phyloP scores from a whole-genome alignment of 2,329 filamentous ascomycete genomes.

The Metarhizium humberi region DNA sequence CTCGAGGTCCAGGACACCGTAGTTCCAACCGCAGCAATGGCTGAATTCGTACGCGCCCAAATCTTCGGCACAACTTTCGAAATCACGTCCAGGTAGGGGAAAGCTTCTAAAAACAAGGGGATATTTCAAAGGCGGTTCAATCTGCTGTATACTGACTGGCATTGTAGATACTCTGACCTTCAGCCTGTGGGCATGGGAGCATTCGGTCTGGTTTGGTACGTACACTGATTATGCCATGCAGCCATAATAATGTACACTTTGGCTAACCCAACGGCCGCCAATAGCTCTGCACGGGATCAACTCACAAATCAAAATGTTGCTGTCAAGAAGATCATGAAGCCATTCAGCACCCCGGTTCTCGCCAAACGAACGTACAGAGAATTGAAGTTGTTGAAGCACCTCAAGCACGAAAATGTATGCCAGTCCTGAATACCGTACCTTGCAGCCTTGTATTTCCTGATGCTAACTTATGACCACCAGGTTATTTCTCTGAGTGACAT shows the following conservation, averaged over 20 bases:
- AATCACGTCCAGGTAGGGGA: constrained; percentile 87
- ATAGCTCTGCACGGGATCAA: constrained; percentile 91
- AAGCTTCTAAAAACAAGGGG: neutral
- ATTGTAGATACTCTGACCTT: constrained; percentile 80
- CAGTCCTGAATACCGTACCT: neutral
- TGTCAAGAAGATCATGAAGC: constrained; percentile 99
- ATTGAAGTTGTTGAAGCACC: constrained; percentile 92
- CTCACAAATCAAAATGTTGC: constrained; percentile 94
- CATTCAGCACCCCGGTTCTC: constrained; percentile 96
- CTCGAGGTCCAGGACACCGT: neutral
- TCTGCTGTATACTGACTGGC: neutral
- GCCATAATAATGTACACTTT: neutral
- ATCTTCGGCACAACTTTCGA: constrained; percentile 99
- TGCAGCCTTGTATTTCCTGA: neutral
- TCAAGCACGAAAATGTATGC: constrained; percentile 88
- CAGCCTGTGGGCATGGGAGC: constrained; percentile 99
- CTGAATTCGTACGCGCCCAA: constrained; percentile 97
- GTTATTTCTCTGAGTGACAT: constrained; percentile 98
- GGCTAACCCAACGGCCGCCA: neutral
- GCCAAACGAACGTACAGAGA: constrained; percentile 97
- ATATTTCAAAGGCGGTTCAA: neutral
- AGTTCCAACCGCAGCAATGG: constrained; percentile 54
- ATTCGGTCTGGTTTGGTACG: constrained; percentile 94
- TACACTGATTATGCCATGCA: constrained; percentile 3
- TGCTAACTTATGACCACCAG: constrained; percentile 31